phyloP scores from a whole-genome alignment of 2,329 filamentous ascomycete genomes.

The Colletotrichum falcatum region DNA sequence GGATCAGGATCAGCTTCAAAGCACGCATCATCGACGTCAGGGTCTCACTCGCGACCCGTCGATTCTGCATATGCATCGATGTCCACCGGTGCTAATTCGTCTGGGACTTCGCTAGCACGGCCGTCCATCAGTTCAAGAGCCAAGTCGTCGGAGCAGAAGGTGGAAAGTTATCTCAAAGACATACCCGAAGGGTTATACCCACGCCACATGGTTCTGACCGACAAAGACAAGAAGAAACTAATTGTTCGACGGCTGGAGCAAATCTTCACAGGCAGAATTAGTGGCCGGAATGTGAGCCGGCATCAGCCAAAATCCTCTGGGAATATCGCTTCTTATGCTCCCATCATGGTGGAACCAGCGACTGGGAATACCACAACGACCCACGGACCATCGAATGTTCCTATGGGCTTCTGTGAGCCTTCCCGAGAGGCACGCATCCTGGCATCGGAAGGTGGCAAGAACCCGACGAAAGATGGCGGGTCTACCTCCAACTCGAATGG shows the following conservation, averaged over 20 bases:
- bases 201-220: slow-evolving; percentile 71
- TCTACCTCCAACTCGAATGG: slow-evolving; percentile 62
- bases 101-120: slow-evolving; percentile 54
- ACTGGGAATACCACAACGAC: slow-evolving; percentile 43
- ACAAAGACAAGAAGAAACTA: slow-evolving; percentile 80
- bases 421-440: slow-evolving; percentile 64
- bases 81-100: slow-evolving; percentile 63
- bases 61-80: slow-evolving; percentile 78
- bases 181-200: slow-evolving; percentile 78
- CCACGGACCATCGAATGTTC: slow-evolving; percentile 53
- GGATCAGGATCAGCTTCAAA: slow-evolving; percentile 60
- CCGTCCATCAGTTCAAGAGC: slow-evolving; percentile 52
- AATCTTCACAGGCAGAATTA: slow-evolving; percentile 80
- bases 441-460: slow-evolving; percentile 53
- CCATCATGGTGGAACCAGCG: slow-evolving; percentile 47
- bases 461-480: slow-evolving; percentile 55
- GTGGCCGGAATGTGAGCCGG: slow-evolving; percentile 52
- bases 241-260: slow-evolving; percentile 83
- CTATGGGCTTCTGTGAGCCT: slow-evolving; percentile 47
- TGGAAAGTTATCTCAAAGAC: slow-evolving; percentile 77
- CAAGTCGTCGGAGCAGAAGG: slow-evolving; percentile 67
- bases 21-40: slow-evolving; percentile 64
- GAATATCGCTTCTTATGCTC: slow-evolving; percentile 34
- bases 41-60: slow-evolving; percentile 64
- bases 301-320: slow-evolving; percentile 44